Evolutionary conservation across 2,329 filamentous ascomycete species (phyloP), one percentile per base, ranked within the genome.

Genomic region (Colletotrichum kahawae): DNA sequence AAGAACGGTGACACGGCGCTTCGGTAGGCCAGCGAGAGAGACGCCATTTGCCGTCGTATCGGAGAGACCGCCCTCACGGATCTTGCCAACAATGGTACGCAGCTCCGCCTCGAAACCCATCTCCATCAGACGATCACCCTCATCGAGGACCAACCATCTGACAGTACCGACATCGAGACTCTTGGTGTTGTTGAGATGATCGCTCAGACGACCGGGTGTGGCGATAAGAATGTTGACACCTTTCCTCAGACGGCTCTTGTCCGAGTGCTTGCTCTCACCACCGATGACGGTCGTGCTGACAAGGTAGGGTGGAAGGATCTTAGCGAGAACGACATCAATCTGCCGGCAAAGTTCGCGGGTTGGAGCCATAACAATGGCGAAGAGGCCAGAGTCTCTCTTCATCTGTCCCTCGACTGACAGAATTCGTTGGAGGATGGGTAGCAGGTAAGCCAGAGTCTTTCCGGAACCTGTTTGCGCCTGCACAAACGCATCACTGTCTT

Each of bases 71-170:
- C 93, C 90, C 59, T 92, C 86, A 77, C 95, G 93, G 71, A 98
- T 91, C 77, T 94, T 94, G 70, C 92, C 89, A 18, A 99, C 94
- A 77, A 98, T 96, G 76, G 93, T 94, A 81, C 95, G 94, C 75
- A 99, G 91, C 80, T 98, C 96, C 69, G 98, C 93, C 84, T 98
- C 97, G 79, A 99, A 99, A 0, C 97, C 97, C 80, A 98, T 90
- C 82, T 99, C 97, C 96, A 99, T 98, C 82, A 99, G 87, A n/a
- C 97, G 91, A 88, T 99, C 97, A 34, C 97, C 97, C 84, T 99
- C 97, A 80, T 99, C 97, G 7, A 99, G 89, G 3, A 99, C 93
- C 29, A 99, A 87, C 97, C 97, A 99, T 75, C 96, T 90, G 6
- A 98, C 96, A 27, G 93, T 96, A 80, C 94, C 94, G 54, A 98